Base-by-base conservation (phyloP, 2,329 filamentous ascomycete species). In the Tympanopsis confertula region DNA sequence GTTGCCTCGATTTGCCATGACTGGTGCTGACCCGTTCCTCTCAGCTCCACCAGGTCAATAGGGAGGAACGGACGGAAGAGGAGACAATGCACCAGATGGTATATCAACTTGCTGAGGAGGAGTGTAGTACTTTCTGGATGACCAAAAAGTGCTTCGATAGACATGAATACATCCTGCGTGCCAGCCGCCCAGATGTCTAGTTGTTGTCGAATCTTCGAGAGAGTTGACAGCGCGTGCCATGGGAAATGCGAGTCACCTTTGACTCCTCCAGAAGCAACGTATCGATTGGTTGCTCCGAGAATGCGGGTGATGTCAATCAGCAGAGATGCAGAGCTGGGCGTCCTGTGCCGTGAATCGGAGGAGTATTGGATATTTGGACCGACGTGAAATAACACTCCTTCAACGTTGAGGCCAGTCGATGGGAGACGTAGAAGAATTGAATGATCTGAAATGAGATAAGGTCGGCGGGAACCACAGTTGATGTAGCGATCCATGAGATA, bases 1-100 rank as follows among this genome's bases (percentile, higher is more conserved):
- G 86, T 93, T 0, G 86, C 85, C 53, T 93, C 85, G 35, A 93
- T 89, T 53, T 93, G 86, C 86, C 86, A 94, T 19, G 84, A 88
- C 53, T 93, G 86, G 47, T 93, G 84, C 1, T 74, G 81, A 13
- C 83, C 82, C 14, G 17, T 22, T n/a, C n/a, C n/a, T n/a, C n/a
- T n/a, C 5, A 94, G 71, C 54, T 93, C 86, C 18, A 81, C 74
- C 3, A 93, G 66, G 54, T 93, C 83, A 43, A 94, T 82, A 0
- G 86, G 86, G 4, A 94, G 65, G 56, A 94, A 94, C 0, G 86
- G 86, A 13, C 86, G 75, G 52, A 93, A 94, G 32, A 93, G 80
- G 36, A 94, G 66, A 50, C 86, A 93, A 57, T 93, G 84, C 32
- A 91, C 80, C 13, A 91, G 68, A 51, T 94, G 86, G 49, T 91